These are phyloP conservation scores for Wallemia hederae DNA, from an alignment of 1,284 basidiomycete species.

Conservation along the genomic window DNA sequence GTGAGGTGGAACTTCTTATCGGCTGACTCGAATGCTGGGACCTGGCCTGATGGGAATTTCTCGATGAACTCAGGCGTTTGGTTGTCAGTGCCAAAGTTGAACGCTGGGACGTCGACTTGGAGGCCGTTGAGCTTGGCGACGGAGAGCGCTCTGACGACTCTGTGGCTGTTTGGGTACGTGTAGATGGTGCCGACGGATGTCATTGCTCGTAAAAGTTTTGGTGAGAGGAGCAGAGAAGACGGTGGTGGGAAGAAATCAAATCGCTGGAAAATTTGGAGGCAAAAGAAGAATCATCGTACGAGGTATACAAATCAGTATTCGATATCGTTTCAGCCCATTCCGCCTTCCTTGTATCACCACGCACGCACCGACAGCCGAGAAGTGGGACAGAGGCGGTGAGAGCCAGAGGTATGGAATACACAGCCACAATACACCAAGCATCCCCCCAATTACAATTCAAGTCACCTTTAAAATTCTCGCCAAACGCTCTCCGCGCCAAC, in stretches of 20 bases:
- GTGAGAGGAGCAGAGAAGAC: background rate
- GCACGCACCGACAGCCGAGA: no score
- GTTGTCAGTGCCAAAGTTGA: slow-evolving; percentile 42
- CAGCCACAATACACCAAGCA: no score
- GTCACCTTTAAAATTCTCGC: background rate
- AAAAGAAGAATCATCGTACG: no score
- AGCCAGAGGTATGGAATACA: no score
- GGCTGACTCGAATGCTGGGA: slow-evolving; percentile 46
- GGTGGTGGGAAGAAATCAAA: background rate
- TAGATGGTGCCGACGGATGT: slow-evolving; percentile 4
- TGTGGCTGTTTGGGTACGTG: background rate
- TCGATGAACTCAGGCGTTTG: slow-evolving; percentile 40
- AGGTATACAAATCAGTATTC: no score
- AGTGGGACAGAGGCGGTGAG: no score
- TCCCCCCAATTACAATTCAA: no score
- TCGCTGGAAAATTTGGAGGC: background rate
- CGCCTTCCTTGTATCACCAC: no score
- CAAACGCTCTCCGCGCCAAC: background rate
- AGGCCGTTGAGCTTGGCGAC: slow-evolving; percentile 40
- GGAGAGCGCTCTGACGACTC: slow-evolving; percentile 23
- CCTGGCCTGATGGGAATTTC: slow-evolving; percentile 58
- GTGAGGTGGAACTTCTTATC: slow-evolving; percentile 47
- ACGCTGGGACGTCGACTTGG: slow-evolving; percentile 28
- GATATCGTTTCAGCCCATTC: no score
- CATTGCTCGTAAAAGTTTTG: background rate